Percentiles rank a stretch among this genome's conserved stretches.
Evolutionary conservation across 345 rosid genomes (phyloP).

Genomic region (Erysimum cheiranthoides): DNA sequence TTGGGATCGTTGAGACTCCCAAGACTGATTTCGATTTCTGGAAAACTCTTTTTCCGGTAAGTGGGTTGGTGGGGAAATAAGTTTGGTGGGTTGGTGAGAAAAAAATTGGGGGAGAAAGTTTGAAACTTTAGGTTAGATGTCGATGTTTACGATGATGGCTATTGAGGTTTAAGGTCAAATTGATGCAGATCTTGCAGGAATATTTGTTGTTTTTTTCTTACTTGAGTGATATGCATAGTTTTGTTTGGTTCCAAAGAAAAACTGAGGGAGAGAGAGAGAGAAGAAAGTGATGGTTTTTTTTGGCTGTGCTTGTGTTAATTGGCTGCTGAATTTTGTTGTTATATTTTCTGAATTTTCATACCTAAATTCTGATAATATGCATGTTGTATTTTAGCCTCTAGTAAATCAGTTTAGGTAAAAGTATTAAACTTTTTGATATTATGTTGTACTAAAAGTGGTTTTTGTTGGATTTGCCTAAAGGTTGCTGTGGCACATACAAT

Average conservation of each 20-base stretch:
- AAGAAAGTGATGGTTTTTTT: constrained; percentile 42
- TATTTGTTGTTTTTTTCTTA: constrained; percentile 44
- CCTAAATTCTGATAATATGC: constrained; percentile 3
- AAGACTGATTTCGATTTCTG: constrained; percentile 90
- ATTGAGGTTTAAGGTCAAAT: constrained; percentile 33
- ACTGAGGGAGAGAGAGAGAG: constrained; percentile 36
- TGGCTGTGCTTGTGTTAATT: constrained; percentile 30
- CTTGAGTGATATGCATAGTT: constrained; percentile 42
- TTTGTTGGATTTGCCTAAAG: constrained; percentile 45
- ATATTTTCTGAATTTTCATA: constrained; percentile 3
- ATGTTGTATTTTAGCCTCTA: neutral
- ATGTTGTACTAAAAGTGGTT: constrained; percentile 30
- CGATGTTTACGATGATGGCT: constrained; percentile 41
- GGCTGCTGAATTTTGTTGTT: constrained; percentile 18
- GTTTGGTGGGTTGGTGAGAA: constrained; percentile 45
- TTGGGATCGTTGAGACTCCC: constrained; percentile 86
- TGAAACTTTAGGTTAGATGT: constrained; percentile 24
- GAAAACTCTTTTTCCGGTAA: constrained; percentile 95
- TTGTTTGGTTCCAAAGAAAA: constrained; percentile 60
- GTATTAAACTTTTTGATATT: neutral
- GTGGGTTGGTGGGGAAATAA: constrained; percentile 47
- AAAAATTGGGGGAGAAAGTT: constrained; percentile 12
- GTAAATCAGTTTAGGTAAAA: neutral
- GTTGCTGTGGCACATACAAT: constrained; percentile 99
- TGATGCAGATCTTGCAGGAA: constrained; percentile 50